A percentile compares a stretch with the other conserved stretches of the same genome.
phyloP scores from a whole-genome alignment of 2,329 filamentous ascomycete species.

The Mycosphaerelloides madeirae region DNA sequence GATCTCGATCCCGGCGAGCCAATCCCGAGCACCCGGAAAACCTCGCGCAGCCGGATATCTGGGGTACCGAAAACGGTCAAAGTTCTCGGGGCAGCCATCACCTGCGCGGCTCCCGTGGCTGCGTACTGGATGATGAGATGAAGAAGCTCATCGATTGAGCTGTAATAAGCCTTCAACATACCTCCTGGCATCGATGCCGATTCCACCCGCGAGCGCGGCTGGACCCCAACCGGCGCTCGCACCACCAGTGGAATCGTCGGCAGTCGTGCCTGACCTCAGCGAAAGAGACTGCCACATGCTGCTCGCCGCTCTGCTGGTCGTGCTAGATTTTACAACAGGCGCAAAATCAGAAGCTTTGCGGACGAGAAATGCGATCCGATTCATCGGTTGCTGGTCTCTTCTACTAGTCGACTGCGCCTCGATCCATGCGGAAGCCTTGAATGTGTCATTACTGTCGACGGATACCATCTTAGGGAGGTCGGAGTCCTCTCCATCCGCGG shows the following conservation, averaged over 20 bases:
- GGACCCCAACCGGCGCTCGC: slow-evolving; percentile 26
- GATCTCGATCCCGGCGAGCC: not conserved
- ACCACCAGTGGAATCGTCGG: slow-evolving; percentile 21
- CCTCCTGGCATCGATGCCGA: slow-evolving; percentile 69
- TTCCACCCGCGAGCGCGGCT: slow-evolving; percentile 62
- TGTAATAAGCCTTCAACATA: slow-evolving; percentile 71
- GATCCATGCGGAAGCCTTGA: not conserved
- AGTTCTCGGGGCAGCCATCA: not conserved
- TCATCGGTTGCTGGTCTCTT: slow-evolving; percentile 5
- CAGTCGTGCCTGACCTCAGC: slow-evolving; percentile 16
- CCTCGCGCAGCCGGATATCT: not conserved
- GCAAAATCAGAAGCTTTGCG: slow-evolving; percentile 27
- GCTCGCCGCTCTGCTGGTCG: slow-evolving; percentile 20
- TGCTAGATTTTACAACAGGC: slow-evolving; percentile 2
- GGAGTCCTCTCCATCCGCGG: not conserved
- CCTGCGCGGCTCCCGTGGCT: slow-evolving; percentile 4
- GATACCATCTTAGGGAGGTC: slow-evolving; percentile 1
- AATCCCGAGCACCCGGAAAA: too few species aligned
- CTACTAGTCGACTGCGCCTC: not conserved
- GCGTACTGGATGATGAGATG: slow-evolving; percentile 5
- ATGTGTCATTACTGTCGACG: slow-evolving; percentile 11
- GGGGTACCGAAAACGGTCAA: not conserved
- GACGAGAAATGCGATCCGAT: slow-evolving; percentile 42
- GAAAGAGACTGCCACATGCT: slow-evolving; percentile 28
- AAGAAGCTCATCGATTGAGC: slow-evolving; percentile 44